Evolutionary conservation across 2,329 filamentous ascomycete genomes (phyloP), one percentile per base, ranked within the genome.

Genomic region (Ophiosphaerella korrae): DNA sequence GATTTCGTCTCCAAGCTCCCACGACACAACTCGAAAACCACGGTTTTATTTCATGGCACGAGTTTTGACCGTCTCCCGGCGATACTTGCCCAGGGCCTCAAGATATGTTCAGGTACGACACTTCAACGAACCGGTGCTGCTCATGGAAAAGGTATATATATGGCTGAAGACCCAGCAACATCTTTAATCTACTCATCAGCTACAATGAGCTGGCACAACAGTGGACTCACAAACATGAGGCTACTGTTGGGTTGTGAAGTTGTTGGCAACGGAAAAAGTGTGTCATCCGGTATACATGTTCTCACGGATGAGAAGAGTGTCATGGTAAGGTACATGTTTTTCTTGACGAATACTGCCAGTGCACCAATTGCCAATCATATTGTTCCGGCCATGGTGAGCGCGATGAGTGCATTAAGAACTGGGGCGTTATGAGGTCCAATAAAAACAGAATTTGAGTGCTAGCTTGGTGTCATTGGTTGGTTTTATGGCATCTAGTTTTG

Each of bases 281-380:
- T 65, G 7, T 38, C 31, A 14, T 29, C 41, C 2, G 65, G 64
- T 1, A 64, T 71, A 14, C 62, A 69, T 54, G 58, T 71, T 9
- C 47, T 72, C 8, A 57, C 52, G 13, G 68, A 73, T 43, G 54
- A 55, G 38, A 50, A 42, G 32, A 61, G 37, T 24, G 61, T 72
- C 2, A 69, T 73, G 63, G 67, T 73, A n/a, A 54, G 70, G 29
- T 73, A 72, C 58, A 24, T 73, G 2, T 64, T 72, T 46, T 40
- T 72, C 42, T 56, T 71, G 32, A 34, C 50, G 21, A 47, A 24
- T 14, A 34, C 34, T 14, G 52, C 59, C 16, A 42, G 21, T 32
- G 35, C 58, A 38, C 70, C 68, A 45, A 57, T 53, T 35, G 62
- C 62, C 34, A 54, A 50, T 8, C 53, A 61, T 42, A 37, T 64